Percentiles rank a stretch among this genome's conserved stretches.
Evolutionary conservation across 2,329 filamentous ascomycete genomes (phyloP).

Genomic region (Ophiosphaerella herpotricha): DNA sequence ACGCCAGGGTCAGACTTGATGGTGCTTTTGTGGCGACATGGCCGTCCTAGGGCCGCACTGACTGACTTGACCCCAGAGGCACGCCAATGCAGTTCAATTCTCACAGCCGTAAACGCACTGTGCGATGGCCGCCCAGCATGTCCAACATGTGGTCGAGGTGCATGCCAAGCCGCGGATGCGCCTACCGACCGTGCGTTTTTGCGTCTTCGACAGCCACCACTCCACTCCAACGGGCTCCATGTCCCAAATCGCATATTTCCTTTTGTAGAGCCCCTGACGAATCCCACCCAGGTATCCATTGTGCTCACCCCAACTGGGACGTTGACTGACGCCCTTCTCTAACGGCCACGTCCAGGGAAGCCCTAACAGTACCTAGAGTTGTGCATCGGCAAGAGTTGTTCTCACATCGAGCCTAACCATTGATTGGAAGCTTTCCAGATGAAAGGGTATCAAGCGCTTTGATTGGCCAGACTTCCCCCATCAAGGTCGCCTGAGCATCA

Average conservation of each 20-base stretch:
- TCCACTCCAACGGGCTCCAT: neutral
- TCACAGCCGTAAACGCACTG: slow-evolving; percentile 2
- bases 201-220: slow-evolving; percentile 3
- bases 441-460: too few relatives aligned
- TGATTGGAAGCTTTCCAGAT: too few relatives aligned
- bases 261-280: slow-evolving; percentile 2
- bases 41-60: slow-evolving; percentile 1
- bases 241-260: neutral
- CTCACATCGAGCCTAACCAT: too few relatives aligned
- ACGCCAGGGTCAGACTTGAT: slow-evolving; percentile 4
- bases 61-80: slow-evolving; percentile 6
- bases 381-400: too few relatives aligned
- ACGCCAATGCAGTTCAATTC: slow-evolving; percentile 16
- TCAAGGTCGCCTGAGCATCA: too few relatives aligned
- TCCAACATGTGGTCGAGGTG: slow-evolving; percentile 1
- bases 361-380: too few relatives aligned
- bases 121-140: neutral
- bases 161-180: neutral
- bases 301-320: neutral
- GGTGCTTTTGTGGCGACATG: slow-evolving; percentile 21
- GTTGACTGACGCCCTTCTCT: neutral
- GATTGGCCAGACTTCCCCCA: too few relatives aligned
- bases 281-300: neutral
- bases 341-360: too few relatives aligned
- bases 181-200: neutral